Conservation (phyloP, 306 rosid species). For the Casuarina glauca region DNA sequence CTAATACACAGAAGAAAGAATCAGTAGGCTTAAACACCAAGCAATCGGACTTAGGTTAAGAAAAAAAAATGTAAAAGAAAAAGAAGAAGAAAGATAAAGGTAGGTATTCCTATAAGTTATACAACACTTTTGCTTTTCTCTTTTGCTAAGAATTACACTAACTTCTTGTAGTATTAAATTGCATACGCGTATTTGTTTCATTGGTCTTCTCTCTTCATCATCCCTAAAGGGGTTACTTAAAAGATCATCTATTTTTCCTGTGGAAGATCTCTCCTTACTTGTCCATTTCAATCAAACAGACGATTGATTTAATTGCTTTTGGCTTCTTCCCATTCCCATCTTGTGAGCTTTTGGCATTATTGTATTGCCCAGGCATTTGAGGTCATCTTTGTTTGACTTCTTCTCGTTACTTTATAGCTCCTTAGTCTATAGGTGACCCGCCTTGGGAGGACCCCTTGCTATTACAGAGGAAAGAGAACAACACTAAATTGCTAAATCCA, state of each 20-base stretch:
- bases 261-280: slow-evolving; percentile 23
- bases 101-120: background rate
- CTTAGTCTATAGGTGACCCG: background rate
- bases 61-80: background rate
- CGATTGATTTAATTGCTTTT: slow-evolving; percentile 31
- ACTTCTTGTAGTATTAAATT: too few species aligned
- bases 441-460: slow-evolving; percentile 17
- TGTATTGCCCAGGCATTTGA: slow-evolving; percentile 13
- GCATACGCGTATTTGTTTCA: too few species aligned
- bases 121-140: background rate
- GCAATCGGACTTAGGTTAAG: background rate
- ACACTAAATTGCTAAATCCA: background rate
- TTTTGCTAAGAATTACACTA: background rate
- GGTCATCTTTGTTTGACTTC: background rate
- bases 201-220: too few species aligned
- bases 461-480: slow-evolving; percentile 11
- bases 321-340: slow-evolving; percentile 45
- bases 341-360: slow-evolving; percentile 39
- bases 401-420: background rate
- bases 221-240: too few species aligned
- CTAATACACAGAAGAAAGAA: background rate
- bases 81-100: background rate
- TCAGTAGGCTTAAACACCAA: background rate
- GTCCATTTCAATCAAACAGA: slow-evolving; percentile 30
- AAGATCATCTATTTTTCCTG: background rate